Base-by-base conservation (phyloP, 768 basidiomycete species). In the Hygrophorus russula region DNA sequence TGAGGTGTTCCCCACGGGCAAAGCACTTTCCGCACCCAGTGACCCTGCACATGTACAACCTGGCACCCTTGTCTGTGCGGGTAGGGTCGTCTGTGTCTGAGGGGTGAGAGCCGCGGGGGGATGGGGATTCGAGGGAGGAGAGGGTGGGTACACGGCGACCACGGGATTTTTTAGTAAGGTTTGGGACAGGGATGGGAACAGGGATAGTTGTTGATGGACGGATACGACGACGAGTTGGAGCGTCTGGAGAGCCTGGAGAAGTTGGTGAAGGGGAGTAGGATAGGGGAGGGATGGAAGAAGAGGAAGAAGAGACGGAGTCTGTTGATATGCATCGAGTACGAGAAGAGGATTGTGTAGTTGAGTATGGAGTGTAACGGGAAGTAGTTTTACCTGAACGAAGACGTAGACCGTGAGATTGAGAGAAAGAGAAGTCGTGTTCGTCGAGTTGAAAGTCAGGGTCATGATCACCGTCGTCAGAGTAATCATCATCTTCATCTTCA, bases 11-110 rank as follows among this genome's bases (percentile, higher is more conserved):
- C 15, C 83, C 82, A 24, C 91, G 71, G 29, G 82, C 80, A 61
- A 94, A 93, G 53, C 80, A 84, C 63, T 91, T 91, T 34, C 82
- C 83, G 59, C 91, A 93, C 4, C 80, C 88, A 12, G 74, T 72
- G 19, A 91, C 87, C 46, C 74, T 73, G 66, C 89, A 92, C 38
- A 75, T 66, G 58, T 87, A 87, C 51, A 75, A 68, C 47, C 78
- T 68, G 55, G 56, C 67, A 51, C 57, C 62, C 51, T 59, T 57
- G 55, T 53, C 61, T n/a, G n/a, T n/a, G n/a, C n/a, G n/a, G n/a
- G n/a, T n/a, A n/a, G n/a, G n/a, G n/a, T n/a, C n/a, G n/a, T n/a
- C n/a, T n/a, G n/a, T n/a, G n/a, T n/a, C n/a, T n/a, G n/a, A n/a
- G n/a, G n/a, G n/a, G n/a, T n/a, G n/a, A n/a, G n/a, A n/a, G n/a